These are phyloP conservation scores for Volvox carteri DNA, from an alignment of 163 green algal species.

Conservation along the genomic window DNA sequence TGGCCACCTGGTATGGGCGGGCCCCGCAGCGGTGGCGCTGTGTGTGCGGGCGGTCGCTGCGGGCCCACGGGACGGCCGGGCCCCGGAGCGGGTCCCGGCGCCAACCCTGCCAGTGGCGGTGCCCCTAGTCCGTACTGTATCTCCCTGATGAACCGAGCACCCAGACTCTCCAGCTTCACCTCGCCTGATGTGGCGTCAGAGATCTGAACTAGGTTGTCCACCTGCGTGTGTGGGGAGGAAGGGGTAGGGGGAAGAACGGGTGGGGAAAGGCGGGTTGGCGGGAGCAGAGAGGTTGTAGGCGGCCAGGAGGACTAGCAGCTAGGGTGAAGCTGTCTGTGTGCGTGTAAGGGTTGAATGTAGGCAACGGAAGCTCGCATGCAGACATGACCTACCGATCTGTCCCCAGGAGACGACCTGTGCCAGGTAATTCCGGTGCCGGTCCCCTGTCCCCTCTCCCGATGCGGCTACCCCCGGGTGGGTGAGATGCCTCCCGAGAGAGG, in stretches of 20 bases:
- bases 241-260: neutral
- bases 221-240: neutral
- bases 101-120: conserved; percentile 29
- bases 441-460: neutral
- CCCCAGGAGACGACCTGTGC: no score
- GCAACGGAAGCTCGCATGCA: no score
- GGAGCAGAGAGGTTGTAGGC: no score
- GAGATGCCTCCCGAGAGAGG: no score
- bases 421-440: no score
- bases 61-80: no score
- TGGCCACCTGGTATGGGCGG: neutral
- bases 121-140: conserved; percentile 50
- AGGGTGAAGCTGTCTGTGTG: no score
- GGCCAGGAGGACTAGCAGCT: no score
- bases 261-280: neutral
- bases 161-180: conserved; percentile 52
- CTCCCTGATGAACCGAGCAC: conserved; percentile 43
- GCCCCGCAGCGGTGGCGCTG: neutral
- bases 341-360: no score
- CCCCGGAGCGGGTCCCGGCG: neutral
- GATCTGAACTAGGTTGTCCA: conserved; percentile 47
- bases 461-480: no score
- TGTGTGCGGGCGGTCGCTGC: conserved; percentile 13
- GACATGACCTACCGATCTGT: no score
- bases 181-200: conserved; percentile 28